Base-by-base conservation (phyloP, 106 monocot species). In the Allium sativum region DNA sequence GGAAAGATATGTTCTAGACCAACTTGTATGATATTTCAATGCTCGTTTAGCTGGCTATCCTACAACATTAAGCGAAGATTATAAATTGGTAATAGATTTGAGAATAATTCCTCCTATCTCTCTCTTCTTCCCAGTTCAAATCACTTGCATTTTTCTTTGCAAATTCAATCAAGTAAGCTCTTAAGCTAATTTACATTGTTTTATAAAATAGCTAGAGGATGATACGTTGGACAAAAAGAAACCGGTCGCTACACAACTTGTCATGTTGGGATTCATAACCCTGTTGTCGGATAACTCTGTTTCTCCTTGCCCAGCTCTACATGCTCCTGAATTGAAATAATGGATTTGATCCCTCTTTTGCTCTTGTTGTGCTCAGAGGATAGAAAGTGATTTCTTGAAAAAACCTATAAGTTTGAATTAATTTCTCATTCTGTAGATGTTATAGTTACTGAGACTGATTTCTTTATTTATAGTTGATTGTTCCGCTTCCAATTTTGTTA, bases 281-380 rank as follows among this genome's bases (percentile, higher is more conserved):
- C 74, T 84, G 42, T 73, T 96, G 58, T 90, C 96, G 55, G 96
- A 96, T 75, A 72, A 82, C 40, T 66, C 84, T 19, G 65, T 84
- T 7, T 84, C 84, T 74, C 96, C 96, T 8, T 96, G 96, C 42
- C 96, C 96, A 61, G 84, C 96, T 76, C 87, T 82, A 64, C 91
- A 72, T 78, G 87, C 87, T 16, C 90, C 96, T 58, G 52, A 78
- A 62, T 72, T 96, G 67, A 96, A 91, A 76, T 90, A 66, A 75
- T 40, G 65, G 81, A 76, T 76, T 50, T 10, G 18, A 9, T 58
- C 40, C 31, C 45, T 65, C 12, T 48, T 31, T 13, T 4, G 12
- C 18, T 48, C 19, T 53, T 17, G 1, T 18, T 56, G 4, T 15
- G 21, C 6, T 0, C 10, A 0, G 15, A 57, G 0, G 40, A 13